Conservation (phyloP, 306 rosid genomes). For the Trifolium dubium region DNA sequence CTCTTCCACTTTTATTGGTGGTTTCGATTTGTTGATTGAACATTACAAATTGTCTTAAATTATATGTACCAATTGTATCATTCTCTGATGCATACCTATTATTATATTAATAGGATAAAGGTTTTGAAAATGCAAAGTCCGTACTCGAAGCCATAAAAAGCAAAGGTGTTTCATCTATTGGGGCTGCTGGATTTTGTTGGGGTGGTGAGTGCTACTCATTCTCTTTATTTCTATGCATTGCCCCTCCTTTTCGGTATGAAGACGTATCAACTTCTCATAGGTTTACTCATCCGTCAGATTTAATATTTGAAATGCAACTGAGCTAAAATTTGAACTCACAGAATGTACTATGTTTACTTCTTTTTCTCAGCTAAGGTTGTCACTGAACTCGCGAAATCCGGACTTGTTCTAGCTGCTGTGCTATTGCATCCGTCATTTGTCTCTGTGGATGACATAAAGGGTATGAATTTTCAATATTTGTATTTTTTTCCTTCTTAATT, state of each 20-base stretch:
- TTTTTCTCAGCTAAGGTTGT: slow-evolving; percentile 71
- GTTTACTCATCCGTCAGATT: slow-evolving; percentile 6
- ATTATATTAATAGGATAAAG: slow-evolving; percentile 57
- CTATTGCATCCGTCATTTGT: slow-evolving; percentile 71
- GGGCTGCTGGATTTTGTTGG: slow-evolving; percentile 86
- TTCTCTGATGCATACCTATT: slow-evolving; percentile 21
- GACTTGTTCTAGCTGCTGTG: slow-evolving; percentile 63
- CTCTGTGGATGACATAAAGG: slow-evolving; percentile 65
- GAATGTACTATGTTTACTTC: neutral
- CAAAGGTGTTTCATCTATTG: slow-evolving; percentile 63
- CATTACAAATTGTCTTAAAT: slow-evolving; percentile 1
- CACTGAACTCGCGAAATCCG: slow-evolving; percentile 59
- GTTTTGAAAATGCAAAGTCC: slow-evolving; percentile 58
- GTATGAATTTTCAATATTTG: slow-evolving; percentile 44
- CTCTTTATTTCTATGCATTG: slow-evolving; percentile 14
- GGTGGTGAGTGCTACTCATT: slow-evolving; percentile 64
- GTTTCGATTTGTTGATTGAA: slow-evolving; percentile 18
- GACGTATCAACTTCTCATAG: slow-evolving; percentile 8
- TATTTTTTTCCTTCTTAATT: neutral
- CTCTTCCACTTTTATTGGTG: neutral
- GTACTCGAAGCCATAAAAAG: slow-evolving; percentile 65
- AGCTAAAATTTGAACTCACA: slow-evolving; percentile 11
- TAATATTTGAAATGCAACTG: slow-evolving; percentile 1
- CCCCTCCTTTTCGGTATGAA: neutral
- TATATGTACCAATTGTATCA: neutral